phyloP scores from a whole-genome alignment of 257 asterid species.

The Lycium ferocissimum region DNA sequence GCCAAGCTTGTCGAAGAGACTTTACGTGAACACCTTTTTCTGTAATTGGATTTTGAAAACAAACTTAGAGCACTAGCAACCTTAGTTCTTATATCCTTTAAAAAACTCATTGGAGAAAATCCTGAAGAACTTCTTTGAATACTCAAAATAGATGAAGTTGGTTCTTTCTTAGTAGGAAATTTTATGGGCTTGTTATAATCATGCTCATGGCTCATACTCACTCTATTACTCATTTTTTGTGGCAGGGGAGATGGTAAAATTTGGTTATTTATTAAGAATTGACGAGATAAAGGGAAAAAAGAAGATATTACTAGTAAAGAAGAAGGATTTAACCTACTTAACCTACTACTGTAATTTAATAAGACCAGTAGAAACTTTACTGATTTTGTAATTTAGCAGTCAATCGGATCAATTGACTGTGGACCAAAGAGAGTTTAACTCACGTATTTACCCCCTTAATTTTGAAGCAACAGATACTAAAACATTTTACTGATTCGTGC shows the following conservation, averaged over 20 bases:
- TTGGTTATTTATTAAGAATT: slow-evolving; percentile 47
- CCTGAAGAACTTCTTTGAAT: slow-evolving; percentile 36
- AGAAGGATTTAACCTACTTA: slow-evolving; percentile 23
- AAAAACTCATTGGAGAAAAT: slow-evolving; percentile 47
- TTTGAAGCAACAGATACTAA: background rate
- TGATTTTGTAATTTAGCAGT: background rate
- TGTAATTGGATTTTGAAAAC: slow-evolving; percentile 32
- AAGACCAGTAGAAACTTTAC: background rate
- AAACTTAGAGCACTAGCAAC: slow-evolving; percentile 53
- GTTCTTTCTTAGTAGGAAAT: slow-evolving; percentile 40
- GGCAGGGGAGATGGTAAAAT: slow-evolving; percentile 26
- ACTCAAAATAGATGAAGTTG: slow-evolving; percentile 39
- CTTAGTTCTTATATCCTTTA: slow-evolving; percentile 56
- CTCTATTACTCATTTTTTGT: slow-evolving; percentile 43
- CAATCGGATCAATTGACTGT: background rate
- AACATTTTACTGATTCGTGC: no score
- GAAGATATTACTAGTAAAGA: background rate
- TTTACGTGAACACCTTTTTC: slow-evolving; percentile 55
- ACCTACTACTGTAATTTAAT: slow-evolving; percentile 25
- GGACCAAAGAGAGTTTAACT: slow-evolving; percentile 28
- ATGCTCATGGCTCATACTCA: slow-evolving; percentile 35
- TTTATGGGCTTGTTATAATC: slow-evolving; percentile 31
- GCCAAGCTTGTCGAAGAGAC: slow-evolving; percentile 65
- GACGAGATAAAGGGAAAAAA: slow-evolving; percentile 22
- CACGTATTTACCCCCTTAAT: slow-evolving; percentile 20